Conservation (phyloP, 202 grass and related monocot species). For the Digitaria exilis region DNA sequence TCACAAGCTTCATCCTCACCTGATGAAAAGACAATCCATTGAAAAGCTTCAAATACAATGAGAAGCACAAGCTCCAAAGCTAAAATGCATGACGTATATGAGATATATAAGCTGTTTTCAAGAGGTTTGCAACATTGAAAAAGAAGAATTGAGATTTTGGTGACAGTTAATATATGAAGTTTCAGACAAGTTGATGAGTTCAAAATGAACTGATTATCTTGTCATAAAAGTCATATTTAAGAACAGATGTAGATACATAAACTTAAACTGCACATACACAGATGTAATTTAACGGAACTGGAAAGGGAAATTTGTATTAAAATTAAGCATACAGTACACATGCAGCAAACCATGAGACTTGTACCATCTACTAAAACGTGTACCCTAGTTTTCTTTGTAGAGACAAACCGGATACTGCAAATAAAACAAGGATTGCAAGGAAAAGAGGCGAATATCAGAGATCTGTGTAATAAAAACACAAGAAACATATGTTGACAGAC, state of each 20-base stretch:
- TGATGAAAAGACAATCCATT: constrained; percentile 32
- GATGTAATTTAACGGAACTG: not conserved
- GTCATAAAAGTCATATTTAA: no score
- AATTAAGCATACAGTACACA: not conserved
- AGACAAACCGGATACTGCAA: not conserved
- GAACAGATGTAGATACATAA: not conserved
- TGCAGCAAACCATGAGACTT: not conserved
- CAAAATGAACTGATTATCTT: no score
- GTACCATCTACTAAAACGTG: not conserved
- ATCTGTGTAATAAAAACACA: not conserved
- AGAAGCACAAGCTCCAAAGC: not conserved
- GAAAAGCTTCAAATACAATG: not conserved
- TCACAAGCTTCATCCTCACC: constrained; percentile 80
- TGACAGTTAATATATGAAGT: not conserved
- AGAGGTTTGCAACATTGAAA: constrained; percentile 2
- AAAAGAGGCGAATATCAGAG: not conserved
- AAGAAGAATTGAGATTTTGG: not conserved
- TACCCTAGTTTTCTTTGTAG: not conserved
- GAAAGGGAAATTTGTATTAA: not conserved
- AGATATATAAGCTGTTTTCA: not conserved
- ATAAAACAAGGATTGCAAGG: not conserved
- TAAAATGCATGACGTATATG: not conserved
- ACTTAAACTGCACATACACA: not conserved
- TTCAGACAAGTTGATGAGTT: no score
- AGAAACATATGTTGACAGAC: not conserved